A percentile compares a stretch with the other conserved stretches of the same genome.
phyloP scores from a whole-genome alignment of 805 yeast species.

The Ogataea naganishii region DNA sequence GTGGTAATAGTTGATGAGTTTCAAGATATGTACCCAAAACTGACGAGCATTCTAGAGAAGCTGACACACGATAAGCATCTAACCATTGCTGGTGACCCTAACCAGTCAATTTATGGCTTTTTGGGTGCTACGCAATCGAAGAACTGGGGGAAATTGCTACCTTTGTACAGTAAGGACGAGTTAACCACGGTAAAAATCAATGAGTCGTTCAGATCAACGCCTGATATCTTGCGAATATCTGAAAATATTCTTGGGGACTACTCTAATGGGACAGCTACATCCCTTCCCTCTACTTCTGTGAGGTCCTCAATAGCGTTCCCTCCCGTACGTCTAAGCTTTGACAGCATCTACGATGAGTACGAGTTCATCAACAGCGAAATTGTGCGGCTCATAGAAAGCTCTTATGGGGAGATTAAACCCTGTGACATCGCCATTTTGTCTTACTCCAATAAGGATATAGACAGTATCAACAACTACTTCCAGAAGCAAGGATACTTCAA shows the following conservation, averaged over 20 bases:
- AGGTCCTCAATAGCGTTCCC: constrained; percentile 10
- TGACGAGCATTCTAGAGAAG: constrained; percentile 35
- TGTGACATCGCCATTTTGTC: constrained; percentile 47
- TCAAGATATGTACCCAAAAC: constrained; percentile 55
- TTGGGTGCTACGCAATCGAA: constrained; percentile 36
- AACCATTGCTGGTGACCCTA: constrained; percentile 62
- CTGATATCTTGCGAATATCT: constrained; percentile 43
- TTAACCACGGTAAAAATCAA: constrained; percentile 26
- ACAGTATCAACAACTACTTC: constrained; percentile 28
- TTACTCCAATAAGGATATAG: constrained; percentile 42
- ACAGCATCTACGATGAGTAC: constrained; percentile 26
- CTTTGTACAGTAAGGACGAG: constrained; percentile 11
- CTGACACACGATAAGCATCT: constrained; percentile 39
- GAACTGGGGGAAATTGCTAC: constrained; percentile 14
- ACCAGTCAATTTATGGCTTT: constrained; percentile 64
- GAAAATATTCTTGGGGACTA: constrained; percentile 13
- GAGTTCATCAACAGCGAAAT: constrained; percentile 38
- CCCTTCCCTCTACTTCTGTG: constrained; percentile 14
- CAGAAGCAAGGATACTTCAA: constrained; percentile 30
- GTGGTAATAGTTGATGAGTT: constrained; percentile 61
- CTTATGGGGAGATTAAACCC: constrained; percentile 32
- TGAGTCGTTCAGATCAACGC: constrained; percentile 55
- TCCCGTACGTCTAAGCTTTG: constrained; percentile 19
- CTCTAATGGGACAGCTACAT: constrained; percentile 7
- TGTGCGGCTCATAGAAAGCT: constrained; percentile 27